Evolutionary conservation across 768 basidiomycete genomes (phyloP).

Genomic region (Collybia sordida): DNA sequence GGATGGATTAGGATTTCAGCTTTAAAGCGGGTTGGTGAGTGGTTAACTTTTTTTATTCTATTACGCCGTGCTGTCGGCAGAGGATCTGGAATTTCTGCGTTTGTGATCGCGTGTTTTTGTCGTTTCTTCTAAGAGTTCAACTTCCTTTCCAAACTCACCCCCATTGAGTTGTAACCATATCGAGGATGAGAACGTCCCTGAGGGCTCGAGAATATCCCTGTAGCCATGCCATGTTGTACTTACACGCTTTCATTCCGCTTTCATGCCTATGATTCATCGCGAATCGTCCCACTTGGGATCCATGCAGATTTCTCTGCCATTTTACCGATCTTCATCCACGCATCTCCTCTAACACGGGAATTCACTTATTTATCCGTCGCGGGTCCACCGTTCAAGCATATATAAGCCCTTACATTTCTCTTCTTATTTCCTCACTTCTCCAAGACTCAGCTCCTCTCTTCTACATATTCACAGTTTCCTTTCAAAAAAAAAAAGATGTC

Average conservation of each 20-base stretch:
- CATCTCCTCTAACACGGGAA: slow-evolving; percentile 28
- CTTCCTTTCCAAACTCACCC: slow-evolving; percentile 23
- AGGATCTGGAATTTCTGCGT: slow-evolving; percentile 31
- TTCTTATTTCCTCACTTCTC: slow-evolving; percentile 26
- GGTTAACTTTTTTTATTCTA: slow-evolving; percentile 11
- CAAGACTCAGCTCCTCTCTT: slow-evolving; percentile 16
- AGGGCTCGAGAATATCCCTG: slow-evolving; percentile 8
- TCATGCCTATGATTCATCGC: slow-evolving; percentile 11
- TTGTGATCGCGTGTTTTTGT: slow-evolving; percentile 1
- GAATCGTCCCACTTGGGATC: slow-evolving; percentile 15
- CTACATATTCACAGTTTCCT: slow-evolving; percentile 8
- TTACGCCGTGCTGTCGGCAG: slow-evolving; percentile 26
- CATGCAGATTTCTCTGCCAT: slow-evolving; percentile 20
- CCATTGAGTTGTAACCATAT: slow-evolving; percentile 21
- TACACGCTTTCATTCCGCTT: slow-evolving; percentile 11
- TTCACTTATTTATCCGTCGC: slow-evolving; percentile 30
- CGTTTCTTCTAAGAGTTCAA: slow-evolving; percentile 20
- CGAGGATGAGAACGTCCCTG: slow-evolving; percentile 26
- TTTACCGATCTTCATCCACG: slow-evolving; percentile 43
- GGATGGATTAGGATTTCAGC: not conserved
- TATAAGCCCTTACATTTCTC: slow-evolving; percentile 29
- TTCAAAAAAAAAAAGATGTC: slow-evolving; percentile 37
- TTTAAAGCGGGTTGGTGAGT: not conserved
- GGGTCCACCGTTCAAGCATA: slow-evolving; percentile 28
- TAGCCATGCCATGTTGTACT: slow-evolving; percentile 6